Conservation (phyloP, 164 flowering plant species). For the Stephania japonica region DNA sequence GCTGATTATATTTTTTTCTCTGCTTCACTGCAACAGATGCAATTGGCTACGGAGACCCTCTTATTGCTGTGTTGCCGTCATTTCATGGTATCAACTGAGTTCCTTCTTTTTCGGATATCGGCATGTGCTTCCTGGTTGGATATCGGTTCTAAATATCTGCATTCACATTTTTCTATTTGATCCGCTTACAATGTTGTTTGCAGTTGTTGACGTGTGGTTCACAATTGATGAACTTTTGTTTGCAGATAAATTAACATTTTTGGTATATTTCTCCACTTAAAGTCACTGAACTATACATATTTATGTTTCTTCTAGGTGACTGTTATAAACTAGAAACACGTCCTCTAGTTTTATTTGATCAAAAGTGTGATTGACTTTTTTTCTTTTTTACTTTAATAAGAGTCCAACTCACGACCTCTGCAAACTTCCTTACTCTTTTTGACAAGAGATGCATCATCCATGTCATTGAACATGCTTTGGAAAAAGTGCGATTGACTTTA, state of each 20-base stretch:
- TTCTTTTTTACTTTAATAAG: not conserved
- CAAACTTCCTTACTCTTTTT: too few relatives aligned
- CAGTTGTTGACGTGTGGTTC: not conserved
- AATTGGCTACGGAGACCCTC: conserved; percentile 89
- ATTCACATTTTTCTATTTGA: not conserved
- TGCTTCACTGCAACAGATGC: conserved; percentile 53
- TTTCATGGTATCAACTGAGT: conserved; percentile 56
- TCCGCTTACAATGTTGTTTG: not conserved
- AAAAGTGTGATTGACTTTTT: too few relatives aligned
- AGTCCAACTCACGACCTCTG: not conserved
- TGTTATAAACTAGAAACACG: too few relatives aligned
- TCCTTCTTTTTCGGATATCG: not conserved
- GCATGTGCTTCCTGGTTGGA: not conserved
- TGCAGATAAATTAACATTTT: not conserved
- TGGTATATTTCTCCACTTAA: not conserved
- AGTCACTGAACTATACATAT: not conserved
- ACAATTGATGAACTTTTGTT: not conserved
- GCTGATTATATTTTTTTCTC: not conserved
- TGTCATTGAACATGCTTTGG: too few relatives aligned
- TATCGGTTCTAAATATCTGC: not conserved
- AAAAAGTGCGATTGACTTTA: too few relatives aligned
- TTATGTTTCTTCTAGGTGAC: not conserved
- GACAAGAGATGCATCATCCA: too few relatives aligned
- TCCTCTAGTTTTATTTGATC: too few relatives aligned
- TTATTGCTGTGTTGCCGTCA: conserved; percentile 83